Evolutionary conservation across 345 rosid species (phyloP).

Genomic region (Diplotaxis tenuifolia): DNA sequence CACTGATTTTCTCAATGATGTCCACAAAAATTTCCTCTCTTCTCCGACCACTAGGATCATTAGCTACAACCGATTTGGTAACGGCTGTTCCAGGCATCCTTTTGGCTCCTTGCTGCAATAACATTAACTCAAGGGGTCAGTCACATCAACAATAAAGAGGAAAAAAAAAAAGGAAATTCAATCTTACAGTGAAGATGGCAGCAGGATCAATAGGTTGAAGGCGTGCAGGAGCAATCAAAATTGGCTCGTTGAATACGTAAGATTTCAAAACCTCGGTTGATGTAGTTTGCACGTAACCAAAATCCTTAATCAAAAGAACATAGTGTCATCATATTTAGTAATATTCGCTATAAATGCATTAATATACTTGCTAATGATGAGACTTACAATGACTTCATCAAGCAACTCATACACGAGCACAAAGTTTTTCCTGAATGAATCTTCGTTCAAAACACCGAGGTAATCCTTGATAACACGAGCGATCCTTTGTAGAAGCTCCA

Average conservation of each 20-base stretch:
- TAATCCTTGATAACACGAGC: slow-evolving; percentile 98
- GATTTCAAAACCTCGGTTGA: slow-evolving; percentile 93
- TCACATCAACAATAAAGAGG: slow-evolving; percentile 2
- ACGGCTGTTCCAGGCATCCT: slow-evolving; percentile 98
- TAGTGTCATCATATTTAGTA: background rate
- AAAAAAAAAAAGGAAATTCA: background rate
- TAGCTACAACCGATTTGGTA: slow-evolving; percentile 93
- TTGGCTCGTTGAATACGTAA: slow-evolving; percentile 89
- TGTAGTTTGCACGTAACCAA: slow-evolving; percentile 96
- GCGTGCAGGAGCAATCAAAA: slow-evolving; percentile 75
- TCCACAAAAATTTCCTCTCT: slow-evolving; percentile 98
- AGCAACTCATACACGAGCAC: slow-evolving; percentile 97
- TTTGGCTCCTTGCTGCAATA: slow-evolving; percentile 88
- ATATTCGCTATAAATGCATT: background rate
- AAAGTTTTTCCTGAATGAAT: slow-evolving; percentile 84
- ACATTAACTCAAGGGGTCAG: slow-evolving; percentile 30
- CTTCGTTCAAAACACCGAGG: slow-evolving; percentile 92
- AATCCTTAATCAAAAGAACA: slow-evolving; percentile 58
- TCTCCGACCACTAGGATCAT: slow-evolving; percentile 92
- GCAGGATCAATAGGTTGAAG: slow-evolving; percentile 90
- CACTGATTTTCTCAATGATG: slow-evolving; percentile 95
- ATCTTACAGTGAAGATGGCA: slow-evolving; percentile 78
- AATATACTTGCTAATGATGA: background rate
- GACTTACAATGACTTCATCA: slow-evolving; percentile 94
- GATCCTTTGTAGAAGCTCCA: slow-evolving; percentile 96